Evolutionary conservation across 2,329 filamentous ascomycete genomes (phyloP).

Genomic region (Elsinoe perseae): DNA sequence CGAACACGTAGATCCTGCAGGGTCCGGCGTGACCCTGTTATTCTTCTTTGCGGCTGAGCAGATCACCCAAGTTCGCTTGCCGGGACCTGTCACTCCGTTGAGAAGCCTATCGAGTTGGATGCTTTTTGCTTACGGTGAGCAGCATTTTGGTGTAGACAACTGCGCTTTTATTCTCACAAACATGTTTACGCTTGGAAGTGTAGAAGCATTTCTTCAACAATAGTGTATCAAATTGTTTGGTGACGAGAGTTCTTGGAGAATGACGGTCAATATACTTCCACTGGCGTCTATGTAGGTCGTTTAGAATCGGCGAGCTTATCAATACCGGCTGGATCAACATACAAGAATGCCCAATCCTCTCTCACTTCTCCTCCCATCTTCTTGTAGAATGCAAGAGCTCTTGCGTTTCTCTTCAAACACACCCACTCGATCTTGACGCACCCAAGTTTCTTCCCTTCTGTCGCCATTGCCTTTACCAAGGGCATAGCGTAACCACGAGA

Average conservation of each 20-base stretch:
- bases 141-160: too few species aligned
- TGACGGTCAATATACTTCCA: too few species aligned
- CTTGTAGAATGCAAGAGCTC: background rate
- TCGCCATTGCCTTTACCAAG: background rate
- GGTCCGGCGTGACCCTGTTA: constrained; percentile 2
- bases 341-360: background rate
- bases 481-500: constrained; percentile 1
- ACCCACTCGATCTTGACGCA: constrained; percentile 1
- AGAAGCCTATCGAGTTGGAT: background rate
- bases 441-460: background rate
- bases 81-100: background rate
- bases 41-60: constrained; percentile 9
- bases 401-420: background rate
- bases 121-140: too few species aligned
- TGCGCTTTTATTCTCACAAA: too few species aligned
- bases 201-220: too few species aligned
- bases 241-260: too few species aligned
- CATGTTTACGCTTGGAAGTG: too few species aligned
- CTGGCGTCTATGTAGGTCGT: background rate
- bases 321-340: background rate
- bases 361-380: background rate
- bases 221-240: too few species aligned
- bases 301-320: background rate
- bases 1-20: constrained; percentile 11
- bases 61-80: constrained; percentile 4